Evolutionary conservation across 164 flowering plant genomes (phyloP).

Genomic region (Saururus chinensis): DNA sequence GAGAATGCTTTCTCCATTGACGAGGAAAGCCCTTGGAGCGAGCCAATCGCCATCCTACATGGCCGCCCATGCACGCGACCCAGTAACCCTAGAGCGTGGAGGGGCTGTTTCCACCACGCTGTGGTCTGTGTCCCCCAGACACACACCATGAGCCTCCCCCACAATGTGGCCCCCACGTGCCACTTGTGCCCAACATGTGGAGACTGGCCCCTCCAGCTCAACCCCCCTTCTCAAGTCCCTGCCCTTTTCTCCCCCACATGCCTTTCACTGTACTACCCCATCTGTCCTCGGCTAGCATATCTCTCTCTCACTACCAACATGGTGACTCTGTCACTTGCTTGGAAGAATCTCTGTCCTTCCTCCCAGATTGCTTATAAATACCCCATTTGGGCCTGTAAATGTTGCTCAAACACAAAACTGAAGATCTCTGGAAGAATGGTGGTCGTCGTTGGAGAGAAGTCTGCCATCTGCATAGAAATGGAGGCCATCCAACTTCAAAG

Average conservation of each 20-base stretch:
- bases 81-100: background rate
- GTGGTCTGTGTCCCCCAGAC: background rate
- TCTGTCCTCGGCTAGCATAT: too few species aligned
- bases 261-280: background rate
- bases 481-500: background rate
- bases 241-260: background rate
- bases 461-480: background rate
- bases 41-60: background rate
- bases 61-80: background rate
- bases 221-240: background rate
- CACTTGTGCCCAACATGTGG: background rate
- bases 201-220: background rate
- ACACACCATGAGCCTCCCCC: background rate
- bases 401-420: background rate
- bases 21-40: too few species aligned
- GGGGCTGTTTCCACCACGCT: background rate
- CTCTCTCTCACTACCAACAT: background rate
- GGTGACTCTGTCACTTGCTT: background rate
- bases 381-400: background rate
- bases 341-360: background rate
- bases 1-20: too few species aligned
- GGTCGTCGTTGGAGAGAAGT: background rate
- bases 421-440: background rate
- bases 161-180: background rate
- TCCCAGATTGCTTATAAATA: background rate